A percentile compares a stretch with the other conserved stretches of the same genome.
phyloP scores from a whole-genome alignment of 805 yeast genomes.

The Candida sithepensis region DNA sequence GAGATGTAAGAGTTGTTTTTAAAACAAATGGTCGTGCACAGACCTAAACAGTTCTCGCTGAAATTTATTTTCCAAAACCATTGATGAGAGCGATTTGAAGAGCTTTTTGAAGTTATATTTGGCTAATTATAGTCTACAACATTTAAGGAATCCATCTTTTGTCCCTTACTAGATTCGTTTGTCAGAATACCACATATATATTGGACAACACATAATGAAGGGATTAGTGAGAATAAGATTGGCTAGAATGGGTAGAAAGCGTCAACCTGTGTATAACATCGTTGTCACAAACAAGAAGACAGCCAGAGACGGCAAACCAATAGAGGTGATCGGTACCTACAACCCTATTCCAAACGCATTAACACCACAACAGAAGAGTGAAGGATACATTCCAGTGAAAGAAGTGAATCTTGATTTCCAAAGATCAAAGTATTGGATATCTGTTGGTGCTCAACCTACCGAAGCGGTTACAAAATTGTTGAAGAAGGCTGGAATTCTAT shows the following conservation, averaged over 20 bases:
- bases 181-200: not conserved
- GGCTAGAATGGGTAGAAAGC: constrained; percentile 88
- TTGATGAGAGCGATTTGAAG: too few relatives aligned
- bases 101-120: too few relatives aligned
- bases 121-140: too few relatives aligned
- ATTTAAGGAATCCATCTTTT: too few relatives aligned
- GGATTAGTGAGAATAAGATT: constrained; percentile 83
- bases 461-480: constrained; percentile 74
- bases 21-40: too few relatives aligned
- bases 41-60: too few relatives aligned
- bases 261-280: constrained; percentile 85
- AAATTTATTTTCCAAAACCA: too few relatives aligned
- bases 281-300: constrained; percentile 75
- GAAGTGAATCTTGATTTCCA: constrained; percentile 82
- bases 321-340: constrained; percentile 93
- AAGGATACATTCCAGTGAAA: constrained; percentile 60
- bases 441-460: constrained; percentile 95
- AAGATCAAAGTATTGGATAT: constrained; percentile 92
- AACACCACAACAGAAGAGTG: constrained; percentile 54
- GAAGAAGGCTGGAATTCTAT: constrained; percentile 71
- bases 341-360: constrained; percentile 76
- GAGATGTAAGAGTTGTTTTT: too few relatives aligned
- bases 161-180: too few relatives aligned
- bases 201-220: constrained; percentile 36
- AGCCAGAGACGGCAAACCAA: constrained; percentile 86